Evolutionary conservation across 1,284 basidiomycete species (phyloP), one percentile per base, ranked within the genome.

Genomic region (Ustilago esculenta): DNA sequence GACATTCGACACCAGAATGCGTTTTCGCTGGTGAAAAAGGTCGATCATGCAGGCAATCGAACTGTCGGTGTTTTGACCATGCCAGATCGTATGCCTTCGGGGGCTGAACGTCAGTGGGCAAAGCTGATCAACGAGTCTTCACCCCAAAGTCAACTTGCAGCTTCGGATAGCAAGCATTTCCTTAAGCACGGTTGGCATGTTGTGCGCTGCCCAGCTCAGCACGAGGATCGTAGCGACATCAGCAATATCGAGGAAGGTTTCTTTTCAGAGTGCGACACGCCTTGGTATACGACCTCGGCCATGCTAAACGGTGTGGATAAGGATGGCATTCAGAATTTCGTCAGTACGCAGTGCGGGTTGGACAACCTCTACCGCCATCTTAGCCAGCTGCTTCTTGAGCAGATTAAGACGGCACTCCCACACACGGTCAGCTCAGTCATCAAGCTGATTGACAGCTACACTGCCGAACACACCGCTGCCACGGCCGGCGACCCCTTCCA

Each of bases 181-280:
- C 51, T 61, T 25, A 50, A 55, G 37, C 60, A 64, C 11, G 60
- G 60, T n/a, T 64, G 60, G 54, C 49, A 64, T 30, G 54, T 64
- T 7, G 49, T 64, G 2, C 53, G 54, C 15, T 57, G 60, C 24
- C 53, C 48, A n/a, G 44, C 53, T 7, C 49, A 45, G 18, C n/a
- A 51, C 14, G 60, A 64, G 36, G 37, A 42, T 12, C 52, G 41
- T n/a, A 7, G 1, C n/a, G 23, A 29, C 10, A 46, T 55, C 24
- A n/a, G 24, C 21, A 10, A 41, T 7, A 42, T 55, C 12, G 59
- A 63, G 39, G 10, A 30, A 9, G 14, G 12, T 14, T 50, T 61
- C 41, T 60, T 60, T 41, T 33, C 14, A 11, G 15, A 11, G 1
- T 18, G 18, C 0, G 32, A 14, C 4, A 11, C 9, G 3, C 49